Conservation (phyloP, 225 moss, liverwort and hornwort species). For the Bryum argenteum region DNA sequence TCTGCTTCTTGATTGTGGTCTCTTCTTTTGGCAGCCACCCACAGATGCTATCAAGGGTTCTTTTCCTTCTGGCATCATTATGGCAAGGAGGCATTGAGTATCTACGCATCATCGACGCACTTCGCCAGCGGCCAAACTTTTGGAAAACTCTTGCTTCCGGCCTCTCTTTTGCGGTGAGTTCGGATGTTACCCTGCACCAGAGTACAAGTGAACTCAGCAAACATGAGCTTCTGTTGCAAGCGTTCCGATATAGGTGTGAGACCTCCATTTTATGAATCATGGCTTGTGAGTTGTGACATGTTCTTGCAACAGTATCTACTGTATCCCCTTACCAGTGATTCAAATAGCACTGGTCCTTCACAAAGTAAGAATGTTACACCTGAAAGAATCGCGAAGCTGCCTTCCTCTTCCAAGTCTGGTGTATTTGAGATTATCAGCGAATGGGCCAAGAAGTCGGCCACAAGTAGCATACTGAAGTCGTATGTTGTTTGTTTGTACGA, state of each 20-base stretch:
- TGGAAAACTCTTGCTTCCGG: slow-evolving; percentile 75
- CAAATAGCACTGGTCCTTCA: slow-evolving; percentile 28
- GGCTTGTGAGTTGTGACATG: slow-evolving; percentile 88
- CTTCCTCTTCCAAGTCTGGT: slow-evolving; percentile 67
- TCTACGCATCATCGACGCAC: slow-evolving; percentile 67
- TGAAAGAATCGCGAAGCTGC: slow-evolving; percentile 33
- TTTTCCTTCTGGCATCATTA: slow-evolving; percentile 77
- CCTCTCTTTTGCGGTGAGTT: slow-evolving; percentile 57
- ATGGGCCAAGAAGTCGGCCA: slow-evolving; percentile 63
- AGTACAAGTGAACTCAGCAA: slow-evolving; percentile 54
- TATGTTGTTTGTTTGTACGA: slow-evolving; percentile 74
- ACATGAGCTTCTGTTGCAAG: slow-evolving; percentile 58
- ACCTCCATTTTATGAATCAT: slow-evolving; percentile 84
- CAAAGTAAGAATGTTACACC: slow-evolving; percentile 31
- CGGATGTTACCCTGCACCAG: slow-evolving; percentile 42
- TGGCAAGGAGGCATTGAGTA: slow-evolving; percentile 96
- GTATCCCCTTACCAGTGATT: slow-evolving; percentile 52
- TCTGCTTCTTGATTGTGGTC: not conserved
- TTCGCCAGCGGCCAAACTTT: slow-evolving; percentile 72
- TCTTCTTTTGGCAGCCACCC: slow-evolving; percentile 66
- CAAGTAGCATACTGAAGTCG: slow-evolving; percentile 69
- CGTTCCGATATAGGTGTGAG: slow-evolving; percentile 81
- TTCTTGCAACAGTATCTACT: slow-evolving; percentile 82
- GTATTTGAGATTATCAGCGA: slow-evolving; percentile 65
- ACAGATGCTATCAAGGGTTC: slow-evolving; percentile 70